phyloP scores from a whole-genome alignment of 805 yeast genomes.

The Kluyveromyces wickerhamii region DNA sequence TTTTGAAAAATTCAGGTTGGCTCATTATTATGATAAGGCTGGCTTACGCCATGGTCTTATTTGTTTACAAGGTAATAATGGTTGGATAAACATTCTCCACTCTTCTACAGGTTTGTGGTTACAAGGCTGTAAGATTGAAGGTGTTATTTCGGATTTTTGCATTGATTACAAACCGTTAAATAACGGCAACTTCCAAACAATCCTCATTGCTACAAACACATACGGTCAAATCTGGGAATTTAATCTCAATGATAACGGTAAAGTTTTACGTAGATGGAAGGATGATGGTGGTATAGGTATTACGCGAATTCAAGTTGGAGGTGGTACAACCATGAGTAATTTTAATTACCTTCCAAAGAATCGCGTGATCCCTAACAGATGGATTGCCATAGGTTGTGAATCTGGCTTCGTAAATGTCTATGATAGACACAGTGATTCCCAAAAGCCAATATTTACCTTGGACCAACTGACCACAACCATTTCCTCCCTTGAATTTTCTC shows the following conservation, averaged over 20 bases:
- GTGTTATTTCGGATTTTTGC: conserved; percentile 67
- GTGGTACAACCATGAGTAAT: conserved; percentile 30
- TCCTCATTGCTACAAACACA: conserved; percentile 54
- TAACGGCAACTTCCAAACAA: conserved; percentile 22
- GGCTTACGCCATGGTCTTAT: conserved; percentile 50
- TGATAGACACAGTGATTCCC: conserved; percentile 40
- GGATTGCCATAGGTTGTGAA: conserved; percentile 83
- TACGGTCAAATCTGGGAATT: conserved; percentile 91
- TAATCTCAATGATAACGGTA: conserved; percentile 39
- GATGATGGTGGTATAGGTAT: conserved; percentile 84
- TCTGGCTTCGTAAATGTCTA: conserved; percentile 87
- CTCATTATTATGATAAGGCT: conserved; percentile 32
- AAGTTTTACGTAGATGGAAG: conserved; percentile 62
- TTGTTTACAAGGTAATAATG: conserved; percentile 75
- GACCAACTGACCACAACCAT: conserved; percentile 80
- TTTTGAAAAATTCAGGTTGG: conserved; percentile 76
- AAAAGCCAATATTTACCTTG: conserved; percentile 53
- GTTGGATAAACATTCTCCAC: conserved; percentile 81
- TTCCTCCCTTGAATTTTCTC: conserved; percentile 62
- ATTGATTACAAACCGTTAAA: conserved; percentile 27
- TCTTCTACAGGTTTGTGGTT: conserved; percentile 81
- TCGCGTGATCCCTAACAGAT: conserved; percentile 41
- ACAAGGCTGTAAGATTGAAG: conserved; percentile 83
- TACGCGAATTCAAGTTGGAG: conserved; percentile 69
- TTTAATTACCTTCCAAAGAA: conserved; percentile 21